Base-by-base conservation (phyloP, 1,284 basidiomycete genomes). In the Takashimella tepidaria region DNA sequence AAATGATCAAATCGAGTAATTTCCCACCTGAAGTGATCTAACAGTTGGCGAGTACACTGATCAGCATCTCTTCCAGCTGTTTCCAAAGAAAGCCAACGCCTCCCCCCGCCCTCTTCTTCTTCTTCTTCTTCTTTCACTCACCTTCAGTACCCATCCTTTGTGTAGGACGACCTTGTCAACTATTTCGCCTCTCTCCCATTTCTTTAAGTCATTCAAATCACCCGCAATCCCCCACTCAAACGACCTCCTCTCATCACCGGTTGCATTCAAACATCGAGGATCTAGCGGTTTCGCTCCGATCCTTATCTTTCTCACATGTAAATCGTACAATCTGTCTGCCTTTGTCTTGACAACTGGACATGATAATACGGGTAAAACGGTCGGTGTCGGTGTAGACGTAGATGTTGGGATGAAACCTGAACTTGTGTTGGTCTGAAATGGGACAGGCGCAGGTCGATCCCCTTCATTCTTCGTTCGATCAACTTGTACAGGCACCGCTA, bases 261-360 rank as follows among this genome's bases (percentile, higher is more conserved):
- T 16, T 37, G 31, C 44, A 46, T 10, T 27, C 47, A 16, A 42
- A 25, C 13, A 41, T 23, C 48, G 43, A 2, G 54, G 40, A 23
- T 65, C 58, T 5, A 72, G 57, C 10, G 67, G 63, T 42, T 53
- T 60, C 5, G 72, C 63, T 6, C 61, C 31, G 0, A 61, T 61
- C 4, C 63, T 55, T 10, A 69, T 47, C 52, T 72, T 74, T 26
- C 61, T 51, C 11, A 66, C 19, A 40, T 72, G 68, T 12, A 72
- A 45, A 24, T 74, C 69, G 58, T 60, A 67, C 37, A 71, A 21
- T 47, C 68, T 72, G 11, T 63, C 64, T 22, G 60, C 60, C 54
- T 67, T 68, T 3, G 45, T 68, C 56, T 67, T 70, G n/a, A 26
- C 16, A 8, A 16, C 31, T 8, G 31, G 31, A 8, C 10, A 8